These are phyloP conservation scores for Mycena latifolia DNA, from an alignment of 768 basidiomycete species.

Conservation along the genomic window DNA sequence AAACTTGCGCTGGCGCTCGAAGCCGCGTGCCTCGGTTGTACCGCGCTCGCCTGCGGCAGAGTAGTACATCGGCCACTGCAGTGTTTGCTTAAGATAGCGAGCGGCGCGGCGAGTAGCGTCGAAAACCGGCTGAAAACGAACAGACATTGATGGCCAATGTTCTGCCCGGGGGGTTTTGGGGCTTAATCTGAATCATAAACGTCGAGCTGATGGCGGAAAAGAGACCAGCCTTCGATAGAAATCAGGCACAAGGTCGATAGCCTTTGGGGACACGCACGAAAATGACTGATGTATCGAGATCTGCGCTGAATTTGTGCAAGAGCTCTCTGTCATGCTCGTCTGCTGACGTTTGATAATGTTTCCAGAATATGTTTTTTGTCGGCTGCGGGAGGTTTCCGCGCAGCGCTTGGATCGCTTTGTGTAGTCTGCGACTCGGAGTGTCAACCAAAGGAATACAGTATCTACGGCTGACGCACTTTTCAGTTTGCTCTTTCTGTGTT, in stretches of 20 bases:
- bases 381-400: background rate
- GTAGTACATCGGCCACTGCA: conserved; percentile 9
- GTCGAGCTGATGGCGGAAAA: conserved; percentile 1
- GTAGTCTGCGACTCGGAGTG: too few species aligned
- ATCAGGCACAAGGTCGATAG: too few species aligned
- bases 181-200: too few species aligned
- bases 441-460: too few species aligned
- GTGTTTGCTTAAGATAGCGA: background rate
- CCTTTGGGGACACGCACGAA: too few species aligned
- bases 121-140: conserved; percentile 1
- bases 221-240: background rate
- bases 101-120: background rate
- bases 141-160: background rate
- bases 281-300: too few species aligned
- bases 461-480: too few species aligned
- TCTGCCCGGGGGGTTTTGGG: background rate
- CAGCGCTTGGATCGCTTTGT: too few species aligned
- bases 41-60: background rate
- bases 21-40: background rate
- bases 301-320: background rate
- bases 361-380: background rate
- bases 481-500: too few species aligned
- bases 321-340: background rate
- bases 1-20: conserved; percentile 3
- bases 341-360: background rate